Conservation (phyloP, 2,329 filamentous ascomycete genomes). For the Pseudogymnoascus sp. region DNA sequence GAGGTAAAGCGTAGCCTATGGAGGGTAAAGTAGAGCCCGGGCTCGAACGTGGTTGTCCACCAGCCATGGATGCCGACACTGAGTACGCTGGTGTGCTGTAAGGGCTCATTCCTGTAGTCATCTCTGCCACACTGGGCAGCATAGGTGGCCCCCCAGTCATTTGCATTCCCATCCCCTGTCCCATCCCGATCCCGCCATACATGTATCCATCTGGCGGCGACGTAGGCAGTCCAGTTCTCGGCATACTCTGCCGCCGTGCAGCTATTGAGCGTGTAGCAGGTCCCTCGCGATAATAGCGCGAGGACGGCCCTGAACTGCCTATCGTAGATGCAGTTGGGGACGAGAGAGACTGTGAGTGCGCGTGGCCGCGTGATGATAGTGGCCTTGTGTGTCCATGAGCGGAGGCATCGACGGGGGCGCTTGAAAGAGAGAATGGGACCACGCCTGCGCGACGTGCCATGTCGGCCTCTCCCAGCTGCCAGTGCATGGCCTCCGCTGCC, state of each 20-base stretch:
- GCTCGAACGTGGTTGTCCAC: slow-evolving; percentile 28
- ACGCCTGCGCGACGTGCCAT: slow-evolving; percentile 91
- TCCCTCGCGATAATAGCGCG: background rate
- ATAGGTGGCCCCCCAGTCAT: slow-evolving; percentile 27
- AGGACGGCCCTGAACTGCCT: background rate
- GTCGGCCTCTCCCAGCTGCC: slow-evolving; percentile 87
- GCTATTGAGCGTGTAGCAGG: slow-evolving; percentile 22
- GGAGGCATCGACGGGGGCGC: slow-evolving; percentile 42
- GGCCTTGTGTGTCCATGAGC: slow-evolving; percentile 33
- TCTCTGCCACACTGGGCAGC: slow-evolving; percentile 55
- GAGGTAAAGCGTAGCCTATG: slow-evolving; percentile 17
- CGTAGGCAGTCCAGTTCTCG: slow-evolving; percentile 30
- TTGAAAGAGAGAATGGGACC: slow-evolving; percentile 69
- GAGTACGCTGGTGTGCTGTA: slow-evolving; percentile 53
- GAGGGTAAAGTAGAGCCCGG: slow-evolving; percentile 35
- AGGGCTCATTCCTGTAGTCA: slow-evolving; percentile 56
- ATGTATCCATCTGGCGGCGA: slow-evolving; percentile 3
- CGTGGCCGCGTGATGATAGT: slow-evolving; percentile 33
- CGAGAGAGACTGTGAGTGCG: slow-evolving; percentile 15
- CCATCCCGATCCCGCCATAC: slow-evolving; percentile 15
- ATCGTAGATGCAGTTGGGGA: slow-evolving; percentile 19
- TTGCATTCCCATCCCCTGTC: slow-evolving; percentile 21
- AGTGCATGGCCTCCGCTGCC: slow-evolving; percentile 95
- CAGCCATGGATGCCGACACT: slow-evolving; percentile 25
- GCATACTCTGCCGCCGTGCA: slow-evolving; percentile 28